Conservation (phyloP, 352 stramenopile species). For the Plasmopara halstedii region DNA sequence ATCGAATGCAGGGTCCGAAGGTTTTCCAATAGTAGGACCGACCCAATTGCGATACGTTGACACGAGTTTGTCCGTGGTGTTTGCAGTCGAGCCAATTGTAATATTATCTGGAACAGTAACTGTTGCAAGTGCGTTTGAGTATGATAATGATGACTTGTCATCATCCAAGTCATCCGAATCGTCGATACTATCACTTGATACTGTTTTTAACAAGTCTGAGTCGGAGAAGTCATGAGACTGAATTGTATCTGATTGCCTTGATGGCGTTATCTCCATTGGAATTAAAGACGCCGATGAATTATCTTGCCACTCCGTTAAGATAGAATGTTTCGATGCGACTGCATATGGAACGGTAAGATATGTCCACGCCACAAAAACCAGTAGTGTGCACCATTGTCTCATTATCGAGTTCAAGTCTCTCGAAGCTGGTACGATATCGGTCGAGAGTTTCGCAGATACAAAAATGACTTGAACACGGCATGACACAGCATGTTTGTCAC, state of each 20-base stretch:
- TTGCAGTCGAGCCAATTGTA: constrained; percentile 8
- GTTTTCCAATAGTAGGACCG: constrained; percentile 16
- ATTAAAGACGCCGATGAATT: neutral
- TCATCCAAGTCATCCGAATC: constrained; percentile 8
- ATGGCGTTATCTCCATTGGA: neutral
- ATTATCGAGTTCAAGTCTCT: constrained; percentile 1
- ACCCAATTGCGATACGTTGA: constrained; percentile 23
- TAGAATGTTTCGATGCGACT: neutral
- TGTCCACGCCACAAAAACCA: constrained; percentile 2
- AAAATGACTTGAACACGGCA: constrained; percentile 3
- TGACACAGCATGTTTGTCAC: too few species aligned
- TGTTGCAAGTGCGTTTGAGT: constrained; percentile 3
- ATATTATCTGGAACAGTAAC: constrained; percentile 5
- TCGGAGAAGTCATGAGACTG: constrained; percentile 2
- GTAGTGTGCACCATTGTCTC: constrained; percentile 10
- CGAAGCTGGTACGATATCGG: neutral
- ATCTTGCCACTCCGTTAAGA: constrained; percentile 1
- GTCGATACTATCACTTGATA: neutral
- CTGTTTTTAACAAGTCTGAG: neutral
- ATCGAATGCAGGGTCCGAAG: constrained; percentile 17
- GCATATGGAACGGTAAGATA: neutral
- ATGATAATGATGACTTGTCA: neutral
- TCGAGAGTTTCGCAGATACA: constrained; percentile 3
- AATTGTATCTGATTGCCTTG: neutral
- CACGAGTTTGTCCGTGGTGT: constrained; percentile 18